Evolutionary conservation across 805 yeast genomes (phyloP).

Genomic region (Yamadazyma paraphyllophila): DNA sequence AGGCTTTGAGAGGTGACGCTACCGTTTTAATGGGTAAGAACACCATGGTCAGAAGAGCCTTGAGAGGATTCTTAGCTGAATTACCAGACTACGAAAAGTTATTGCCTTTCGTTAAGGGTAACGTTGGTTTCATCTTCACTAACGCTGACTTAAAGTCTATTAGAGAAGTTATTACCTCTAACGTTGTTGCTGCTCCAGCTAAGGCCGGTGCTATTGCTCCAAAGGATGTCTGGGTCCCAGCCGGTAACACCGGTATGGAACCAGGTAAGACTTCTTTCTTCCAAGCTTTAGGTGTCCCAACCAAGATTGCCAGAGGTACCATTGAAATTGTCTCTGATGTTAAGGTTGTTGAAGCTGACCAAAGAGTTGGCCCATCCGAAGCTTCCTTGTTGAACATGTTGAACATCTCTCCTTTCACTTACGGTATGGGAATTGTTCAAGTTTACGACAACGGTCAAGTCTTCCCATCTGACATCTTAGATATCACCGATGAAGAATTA

Average conservation of each 20-base stretch:
- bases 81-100: constrained; percentile 95
- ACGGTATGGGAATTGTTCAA: constrained; percentile 95
- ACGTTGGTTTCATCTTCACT: constrained; percentile 99
- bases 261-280: constrained; percentile 99
- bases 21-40: constrained; percentile 99
- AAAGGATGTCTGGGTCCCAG: constrained; percentile 95
- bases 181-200: constrained; percentile 99
- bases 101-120: constrained; percentile 94
- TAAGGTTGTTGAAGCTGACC: constrained; percentile 84
- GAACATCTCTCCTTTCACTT: constrained; percentile 99
- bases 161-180: constrained; percentile 83
- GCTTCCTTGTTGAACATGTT: constrained; percentile 98
- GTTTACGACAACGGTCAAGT: constrained; percentile 98
- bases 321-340: constrained; percentile 98
- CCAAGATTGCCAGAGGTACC: constrained; percentile 99
- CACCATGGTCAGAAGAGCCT: constrained; percentile 99
- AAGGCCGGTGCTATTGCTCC: constrained; percentile 99
- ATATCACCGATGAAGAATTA: constrained; percentile 97
- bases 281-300: constrained; percentile 99
- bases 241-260: constrained; percentile 99
- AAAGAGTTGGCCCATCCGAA: constrained; percentile 98
- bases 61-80: constrained; percentile 91
- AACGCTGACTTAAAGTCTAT: constrained; percentile 88
- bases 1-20: constrained; percentile 90
- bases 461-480: constrained; percentile 95